Conservation (phyloP, 257 asterid species). For the Coffea eugenioides region DNA sequence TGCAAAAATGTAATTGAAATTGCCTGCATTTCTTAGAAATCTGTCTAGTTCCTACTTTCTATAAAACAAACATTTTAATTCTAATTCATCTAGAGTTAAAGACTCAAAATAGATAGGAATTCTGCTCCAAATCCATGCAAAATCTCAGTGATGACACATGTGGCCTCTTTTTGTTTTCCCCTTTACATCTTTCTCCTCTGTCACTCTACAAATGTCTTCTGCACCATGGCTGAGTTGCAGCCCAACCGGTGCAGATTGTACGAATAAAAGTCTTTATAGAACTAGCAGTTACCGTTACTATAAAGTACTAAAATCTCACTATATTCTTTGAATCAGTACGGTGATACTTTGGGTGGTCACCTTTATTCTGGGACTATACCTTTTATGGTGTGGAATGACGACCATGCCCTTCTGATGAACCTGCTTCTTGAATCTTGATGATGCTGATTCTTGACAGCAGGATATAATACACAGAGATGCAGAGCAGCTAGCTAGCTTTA, state of each 20-base stretch:
- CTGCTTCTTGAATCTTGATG: neutral
- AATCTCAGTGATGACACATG: neutral
- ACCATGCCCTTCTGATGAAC: constrained; percentile 1
- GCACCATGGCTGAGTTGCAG: too few relatives aligned
- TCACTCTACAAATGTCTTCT: too few relatives aligned
- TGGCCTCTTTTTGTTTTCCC: too few relatives aligned
- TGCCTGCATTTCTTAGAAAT: too few relatives aligned
- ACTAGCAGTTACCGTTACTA: constrained; percentile 24
- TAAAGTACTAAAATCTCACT: neutral
- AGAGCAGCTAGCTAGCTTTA: neutral
- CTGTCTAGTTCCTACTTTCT: too few relatives aligned
- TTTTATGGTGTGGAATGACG: constrained; percentile 29
- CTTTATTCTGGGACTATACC: constrained; percentile 22
- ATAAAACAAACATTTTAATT: too few relatives aligned
- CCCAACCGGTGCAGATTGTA: neutral
- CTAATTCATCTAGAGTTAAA: too few relatives aligned
- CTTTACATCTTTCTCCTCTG: too few relatives aligned
- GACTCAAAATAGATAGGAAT: too few relatives aligned
- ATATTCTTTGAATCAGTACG: constrained; percentile 8
- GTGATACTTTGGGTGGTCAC: neutral
- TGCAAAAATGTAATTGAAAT: too few relatives aligned
- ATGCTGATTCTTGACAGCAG: neutral
- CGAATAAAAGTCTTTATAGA: neutral
- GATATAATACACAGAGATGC: neutral
- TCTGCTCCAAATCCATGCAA: neutral